Evolutionary conservation across 257 asterid species (phyloP).

Genomic region (Solanum tacnaense): DNA sequence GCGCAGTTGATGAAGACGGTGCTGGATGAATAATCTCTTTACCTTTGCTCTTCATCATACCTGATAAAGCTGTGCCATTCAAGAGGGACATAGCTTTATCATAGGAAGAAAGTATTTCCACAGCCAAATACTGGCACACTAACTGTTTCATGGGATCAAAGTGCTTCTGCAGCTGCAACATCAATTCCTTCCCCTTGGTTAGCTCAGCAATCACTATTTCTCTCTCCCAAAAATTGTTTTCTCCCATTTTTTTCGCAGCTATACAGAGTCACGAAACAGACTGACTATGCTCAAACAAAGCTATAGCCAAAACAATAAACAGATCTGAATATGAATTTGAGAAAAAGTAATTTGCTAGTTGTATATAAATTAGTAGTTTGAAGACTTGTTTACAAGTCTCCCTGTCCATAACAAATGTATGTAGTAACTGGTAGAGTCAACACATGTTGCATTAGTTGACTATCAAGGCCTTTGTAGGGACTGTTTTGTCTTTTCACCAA

Average conservation of each 20-base stretch:
- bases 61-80: neutral
- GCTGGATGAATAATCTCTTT: neutral
- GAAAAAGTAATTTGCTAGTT: neutral
- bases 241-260: conserved; percentile 2
- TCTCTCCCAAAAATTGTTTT: neutral
- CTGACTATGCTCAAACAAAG: neutral
- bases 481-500: neutral
- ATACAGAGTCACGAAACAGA: neutral
- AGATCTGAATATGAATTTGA: neutral
- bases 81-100: conserved; percentile 23
- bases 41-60: neutral
- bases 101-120: conserved; percentile 20
- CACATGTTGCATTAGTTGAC: neutral
- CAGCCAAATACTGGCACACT: conserved; percentile 8
- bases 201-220: conserved; percentile 13
- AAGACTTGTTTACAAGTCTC: neutral
- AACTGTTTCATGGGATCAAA: neutral
- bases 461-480: neutral
- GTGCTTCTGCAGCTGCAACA: conserved; percentile 19
- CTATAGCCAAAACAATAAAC: neutral
- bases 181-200: conserved; percentile 19
- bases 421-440: neutral
- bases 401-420: neutral
- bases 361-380: neutral
- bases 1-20: neutral